Evolutionary conservation across 2,329 filamentous ascomycete genomes (phyloP).

Genomic region (Raffaelea albimanens): DNA sequence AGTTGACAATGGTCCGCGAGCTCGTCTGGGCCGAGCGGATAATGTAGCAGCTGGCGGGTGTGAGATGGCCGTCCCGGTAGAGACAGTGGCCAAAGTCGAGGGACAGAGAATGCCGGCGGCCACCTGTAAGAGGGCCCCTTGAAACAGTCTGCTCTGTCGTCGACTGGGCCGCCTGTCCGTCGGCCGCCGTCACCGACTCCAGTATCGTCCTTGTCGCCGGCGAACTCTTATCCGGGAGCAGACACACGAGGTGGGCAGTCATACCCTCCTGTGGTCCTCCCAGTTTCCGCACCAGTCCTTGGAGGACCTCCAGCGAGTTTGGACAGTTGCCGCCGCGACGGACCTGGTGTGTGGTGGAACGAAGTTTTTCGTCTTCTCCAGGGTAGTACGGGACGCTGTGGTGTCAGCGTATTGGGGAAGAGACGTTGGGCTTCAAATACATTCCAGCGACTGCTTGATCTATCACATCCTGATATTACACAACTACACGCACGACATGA

Average conservation of each 20-base stretch:
- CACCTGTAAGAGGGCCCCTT: too few species aligned
- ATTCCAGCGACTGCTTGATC: too few species aligned
- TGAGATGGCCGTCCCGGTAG: slow-evolving; percentile 41
- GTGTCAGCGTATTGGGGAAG: slow-evolving; percentile 2
- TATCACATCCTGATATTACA: too few species aligned
- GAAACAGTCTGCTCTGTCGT: too few species aligned
- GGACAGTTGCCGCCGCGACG: slow-evolving; percentile 65
- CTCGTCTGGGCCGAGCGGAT: slow-evolving; percentile 49
- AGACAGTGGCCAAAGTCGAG: slow-evolving; percentile 42
- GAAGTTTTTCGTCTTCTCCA: slow-evolving; percentile 62
- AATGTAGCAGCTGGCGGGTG: slow-evolving; percentile 61
- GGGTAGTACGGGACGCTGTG: slow-evolving; percentile 56
- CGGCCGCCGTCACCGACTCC: slow-evolving; percentile 35
- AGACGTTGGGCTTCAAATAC: too few species aligned
- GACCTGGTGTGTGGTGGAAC: slow-evolving; percentile 47
- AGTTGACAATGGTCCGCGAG: slow-evolving; percentile 62
- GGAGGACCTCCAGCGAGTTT: slow-evolving; percentile 62
- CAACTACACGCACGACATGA: too few species aligned
- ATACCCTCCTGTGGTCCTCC: slow-evolving; percentile 10
- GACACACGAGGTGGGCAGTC: slow-evolving; percentile 34
- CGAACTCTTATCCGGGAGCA: slow-evolving; percentile 42
- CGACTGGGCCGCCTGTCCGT: too few species aligned
- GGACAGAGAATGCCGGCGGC: slow-evolving; percentile 8
- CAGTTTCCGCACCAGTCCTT: slow-evolving; percentile 41
- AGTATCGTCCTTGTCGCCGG: slow-evolving; percentile 41